Evolutionary conservation across 352 stramenopile species (phyloP).

Genomic region (Elongisporangium prolatum): DNA sequence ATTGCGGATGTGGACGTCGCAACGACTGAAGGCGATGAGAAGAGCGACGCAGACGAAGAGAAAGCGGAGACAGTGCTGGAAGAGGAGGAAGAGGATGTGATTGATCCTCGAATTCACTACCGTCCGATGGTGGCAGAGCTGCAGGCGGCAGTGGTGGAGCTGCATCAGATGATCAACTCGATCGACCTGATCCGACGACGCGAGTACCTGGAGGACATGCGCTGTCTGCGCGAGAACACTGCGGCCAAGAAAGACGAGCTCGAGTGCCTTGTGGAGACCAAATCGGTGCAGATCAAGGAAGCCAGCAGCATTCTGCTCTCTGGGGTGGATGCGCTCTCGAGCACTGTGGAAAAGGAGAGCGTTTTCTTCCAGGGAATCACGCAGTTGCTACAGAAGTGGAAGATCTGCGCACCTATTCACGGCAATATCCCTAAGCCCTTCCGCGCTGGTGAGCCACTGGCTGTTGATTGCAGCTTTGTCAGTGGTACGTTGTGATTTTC

Average conservation of each 20-base stretch:
- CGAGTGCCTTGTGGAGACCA: constrained; percentile 73
- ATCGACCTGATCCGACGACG: constrained; percentile 79
- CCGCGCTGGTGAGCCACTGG: constrained; percentile 71
- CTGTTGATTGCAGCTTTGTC: constrained; percentile 81
- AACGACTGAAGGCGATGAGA: not conserved
- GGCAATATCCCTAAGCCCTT: constrained; percentile 87
- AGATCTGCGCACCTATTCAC: constrained; percentile 82
- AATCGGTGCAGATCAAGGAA: constrained; percentile 71
- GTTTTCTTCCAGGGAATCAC: constrained; percentile 80
- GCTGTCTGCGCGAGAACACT: constrained; percentile 84
- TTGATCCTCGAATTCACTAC: constrained; percentile 85
- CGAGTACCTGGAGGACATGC: constrained; percentile 83
- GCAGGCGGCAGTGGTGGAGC: constrained; percentile 66
- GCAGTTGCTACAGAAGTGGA: constrained; percentile 82
- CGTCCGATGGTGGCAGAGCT: constrained; percentile 80
- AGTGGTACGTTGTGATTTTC: constrained; percentile 37
- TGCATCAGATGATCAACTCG: constrained; percentile 86
- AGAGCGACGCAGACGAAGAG: constrained; percentile 6
- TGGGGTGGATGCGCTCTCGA: constrained; percentile 62
- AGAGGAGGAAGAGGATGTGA: constrained; percentile 68
- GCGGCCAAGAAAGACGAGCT: constrained; percentile 74
- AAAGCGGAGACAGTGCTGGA: constrained; percentile 24
- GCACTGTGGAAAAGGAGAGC: constrained; percentile 74
- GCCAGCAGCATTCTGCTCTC: constrained; percentile 67
- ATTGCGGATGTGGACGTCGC: constrained; percentile 10